Base-by-base conservation (phyloP, 768 basidiomycete species). In the Sporobolomyces roseus region DNA sequence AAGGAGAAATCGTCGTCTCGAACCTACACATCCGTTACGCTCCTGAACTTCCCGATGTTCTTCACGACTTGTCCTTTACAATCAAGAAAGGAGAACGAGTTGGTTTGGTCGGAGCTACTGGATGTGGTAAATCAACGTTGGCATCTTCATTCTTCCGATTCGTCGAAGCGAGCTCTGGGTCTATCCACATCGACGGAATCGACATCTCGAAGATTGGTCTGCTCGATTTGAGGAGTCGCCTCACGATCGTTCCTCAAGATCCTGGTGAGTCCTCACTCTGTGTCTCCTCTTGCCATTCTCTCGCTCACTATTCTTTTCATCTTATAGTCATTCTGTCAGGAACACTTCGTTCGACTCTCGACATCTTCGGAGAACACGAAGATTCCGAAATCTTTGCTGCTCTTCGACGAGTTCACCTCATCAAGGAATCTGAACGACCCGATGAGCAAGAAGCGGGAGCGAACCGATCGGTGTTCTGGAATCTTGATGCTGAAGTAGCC, bases 141-240 rank as follows among this genome's bases (percentile, higher is more conserved):
- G 80, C 80, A 0, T 70, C 80, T 9, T 79, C 79, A 0, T 80
- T 81, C 77, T 82, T 82, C 78, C 77, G 81, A 16, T 82, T 82
- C 71, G 75, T 81, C 65, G 80, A 81, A 58, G 79, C 80, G 10
- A 69, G 73, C 19, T 59, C 65, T 6, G 81, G 81, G 2, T 5
- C 50, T 8, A 77, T 77, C 45, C 19, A 51, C 25, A 79, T 81
- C 54, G 81, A 81, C 60, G 80, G 80, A 0, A 52, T 80, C 36
- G 80, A 81, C 67, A 81, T 82, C 38, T 66, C 75, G 17, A 77
- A 78, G 64, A 68, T 81, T 41, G 77, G 76, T 35, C 66, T 80
- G 7, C 70, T 72, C n/a, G 77, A 94, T 77, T 82, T 96, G 38
- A 84, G 91, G 30, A 87, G 85, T 66, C 83, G 83, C 53, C 80